phyloP scores from a whole-genome alignment of 768 basidiomycete genomes.

The Pleurotus ostreatus region DNA sequence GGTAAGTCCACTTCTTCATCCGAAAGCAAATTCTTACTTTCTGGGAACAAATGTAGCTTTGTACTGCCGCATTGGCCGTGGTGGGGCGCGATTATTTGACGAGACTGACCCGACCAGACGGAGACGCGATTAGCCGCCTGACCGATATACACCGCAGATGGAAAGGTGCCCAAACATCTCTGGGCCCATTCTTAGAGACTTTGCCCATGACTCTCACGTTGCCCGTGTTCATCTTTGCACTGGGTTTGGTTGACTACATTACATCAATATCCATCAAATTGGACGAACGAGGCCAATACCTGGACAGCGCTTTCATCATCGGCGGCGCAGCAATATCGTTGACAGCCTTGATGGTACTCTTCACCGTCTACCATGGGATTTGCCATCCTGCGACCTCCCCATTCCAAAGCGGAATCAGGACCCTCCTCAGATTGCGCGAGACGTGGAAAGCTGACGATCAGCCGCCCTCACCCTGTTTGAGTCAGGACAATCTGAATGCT shows the following conservation, averaged over 20 bases:
- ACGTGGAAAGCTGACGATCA: not conserved
- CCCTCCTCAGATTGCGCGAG: not conserved
- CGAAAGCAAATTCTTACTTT: not conserved
- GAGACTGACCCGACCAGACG: slow-evolving; percentile 9
- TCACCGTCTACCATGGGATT: slow-evolving; percentile 1
- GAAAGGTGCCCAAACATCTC: slow-evolving; percentile 7
- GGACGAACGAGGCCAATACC: not conserved
- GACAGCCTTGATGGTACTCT: not conserved
- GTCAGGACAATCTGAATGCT: slow-evolving; percentile 5
- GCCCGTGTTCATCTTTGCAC: slow-evolving; percentile 12
- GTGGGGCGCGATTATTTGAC: slow-evolving; percentile 11
- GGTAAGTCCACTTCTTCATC: slow-evolving; percentile 6
- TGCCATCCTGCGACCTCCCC: slow-evolving; percentile 5
- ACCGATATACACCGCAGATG: slow-evolving; percentile 12
- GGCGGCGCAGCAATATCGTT: not conserved
- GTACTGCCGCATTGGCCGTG: slow-evolving; percentile 14
- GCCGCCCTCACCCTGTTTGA: not conserved
- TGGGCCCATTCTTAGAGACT: slow-evolving; percentile 11
- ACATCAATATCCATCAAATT: slow-evolving; percentile 1
- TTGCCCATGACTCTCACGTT: slow-evolving; percentile 10
- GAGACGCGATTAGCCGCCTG: slow-evolving; percentile 8
- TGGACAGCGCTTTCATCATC: not conserved
- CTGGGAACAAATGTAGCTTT: slow-evolving; percentile 9
- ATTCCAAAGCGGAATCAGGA: slow-evolving; percentile 4
- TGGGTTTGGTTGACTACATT: slow-evolving; percentile 13